These are phyloP conservation scores for Hanseniaspora occidentalis DNA, from an alignment of 805 yeast genomes.

Conservation along the genomic window DNA sequence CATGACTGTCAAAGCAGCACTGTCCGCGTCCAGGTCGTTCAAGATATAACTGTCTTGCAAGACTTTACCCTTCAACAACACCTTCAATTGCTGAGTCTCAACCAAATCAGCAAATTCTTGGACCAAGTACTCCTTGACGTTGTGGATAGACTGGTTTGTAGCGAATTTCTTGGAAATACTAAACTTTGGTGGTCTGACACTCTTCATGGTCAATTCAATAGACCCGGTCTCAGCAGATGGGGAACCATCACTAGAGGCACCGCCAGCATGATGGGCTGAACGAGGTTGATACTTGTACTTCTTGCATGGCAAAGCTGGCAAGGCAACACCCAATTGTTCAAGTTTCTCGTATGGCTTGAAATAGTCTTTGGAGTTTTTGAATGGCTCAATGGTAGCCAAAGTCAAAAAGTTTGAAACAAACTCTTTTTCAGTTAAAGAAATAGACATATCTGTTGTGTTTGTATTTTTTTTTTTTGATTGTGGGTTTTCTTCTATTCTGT, in stretches of 20 bases:
- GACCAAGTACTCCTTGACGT: slow-evolving; percentile 22
- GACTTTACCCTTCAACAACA: slow-evolving; percentile 51
- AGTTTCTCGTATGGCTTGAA: slow-evolving; percentile 21
- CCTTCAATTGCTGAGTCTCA: slow-evolving; percentile 31
- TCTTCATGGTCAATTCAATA: slow-evolving; percentile 36
- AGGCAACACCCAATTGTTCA: slow-evolving; percentile 32
- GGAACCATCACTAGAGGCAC: neutral
- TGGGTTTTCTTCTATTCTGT: neutral
- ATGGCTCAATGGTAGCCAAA: slow-evolving; percentile 33
- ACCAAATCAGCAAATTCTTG: slow-evolving; percentile 20
- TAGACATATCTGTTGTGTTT: slow-evolving; percentile 1
- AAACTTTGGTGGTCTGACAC: slow-evolving; percentile 62
- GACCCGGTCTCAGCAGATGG: neutral
- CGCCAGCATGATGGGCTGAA: neutral
- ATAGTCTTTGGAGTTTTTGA: slow-evolving; percentile 18
- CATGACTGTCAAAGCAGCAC: slow-evolving; percentile 34
- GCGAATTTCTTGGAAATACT: slow-evolving; percentile 19
- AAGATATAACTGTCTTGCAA: slow-evolving; percentile 37
- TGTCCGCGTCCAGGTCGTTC: slow-evolving; percentile 18
- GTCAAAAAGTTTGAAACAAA: slow-evolving; percentile 39
- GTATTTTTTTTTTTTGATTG: neutral
- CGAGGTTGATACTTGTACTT: slow-evolving; percentile 13
- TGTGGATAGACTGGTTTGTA: slow-evolving; percentile 21
- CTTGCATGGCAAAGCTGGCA: slow-evolving; percentile 33
- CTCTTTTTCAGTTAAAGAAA: slow-evolving; percentile 25